Conservation (phyloP, 352 stramenopile genomes). For the Nothophytophthora sp. region DNA sequence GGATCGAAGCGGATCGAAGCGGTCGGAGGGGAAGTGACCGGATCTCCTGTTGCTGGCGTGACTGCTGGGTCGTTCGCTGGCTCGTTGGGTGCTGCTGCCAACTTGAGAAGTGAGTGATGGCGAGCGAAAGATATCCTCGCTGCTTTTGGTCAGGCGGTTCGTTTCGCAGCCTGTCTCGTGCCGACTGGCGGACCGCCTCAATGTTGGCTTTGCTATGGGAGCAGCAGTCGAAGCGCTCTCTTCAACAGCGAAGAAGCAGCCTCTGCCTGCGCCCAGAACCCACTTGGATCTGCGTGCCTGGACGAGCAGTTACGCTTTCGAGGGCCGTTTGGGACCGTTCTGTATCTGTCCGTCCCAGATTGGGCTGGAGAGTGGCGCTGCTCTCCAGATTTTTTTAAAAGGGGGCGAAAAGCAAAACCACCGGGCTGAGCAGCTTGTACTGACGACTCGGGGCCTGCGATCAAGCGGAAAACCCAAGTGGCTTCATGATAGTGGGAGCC, state of each 20-base stretch:
- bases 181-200: too few relatives aligned
- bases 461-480: too few relatives aligned
- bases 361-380: too few relatives aligned
- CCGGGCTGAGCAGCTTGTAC: too few relatives aligned
- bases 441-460: too few relatives aligned
- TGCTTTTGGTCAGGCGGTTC: constrained; percentile 16
- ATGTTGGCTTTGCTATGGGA: too few relatives aligned
- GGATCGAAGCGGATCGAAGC: too few relatives aligned
- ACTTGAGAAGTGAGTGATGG: constrained; percentile 45
- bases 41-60: constrained; percentile 1
- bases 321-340: not conserved
- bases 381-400: not conserved
- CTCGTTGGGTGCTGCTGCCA: constrained; percentile 9
- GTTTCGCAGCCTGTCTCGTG: too few relatives aligned
- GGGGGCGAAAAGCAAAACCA: constrained; percentile 14
- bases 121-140: constrained; percentile 38
- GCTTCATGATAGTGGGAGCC: too few relatives aligned
- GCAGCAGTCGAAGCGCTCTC: too few relatives aligned
- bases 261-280: not conserved
- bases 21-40: not conserved
- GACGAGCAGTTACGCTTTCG: constrained; percentile 28
- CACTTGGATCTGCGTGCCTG: not conserved
- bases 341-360: too few relatives aligned
- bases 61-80: constrained; percentile 3
- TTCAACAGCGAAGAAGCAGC: too few relatives aligned